These are phyloP conservation scores for Magnaporthiopsis incrustans DNA, from an alignment of 2,329 filamentous ascomycete species.

Conservation along the genomic window DNA sequence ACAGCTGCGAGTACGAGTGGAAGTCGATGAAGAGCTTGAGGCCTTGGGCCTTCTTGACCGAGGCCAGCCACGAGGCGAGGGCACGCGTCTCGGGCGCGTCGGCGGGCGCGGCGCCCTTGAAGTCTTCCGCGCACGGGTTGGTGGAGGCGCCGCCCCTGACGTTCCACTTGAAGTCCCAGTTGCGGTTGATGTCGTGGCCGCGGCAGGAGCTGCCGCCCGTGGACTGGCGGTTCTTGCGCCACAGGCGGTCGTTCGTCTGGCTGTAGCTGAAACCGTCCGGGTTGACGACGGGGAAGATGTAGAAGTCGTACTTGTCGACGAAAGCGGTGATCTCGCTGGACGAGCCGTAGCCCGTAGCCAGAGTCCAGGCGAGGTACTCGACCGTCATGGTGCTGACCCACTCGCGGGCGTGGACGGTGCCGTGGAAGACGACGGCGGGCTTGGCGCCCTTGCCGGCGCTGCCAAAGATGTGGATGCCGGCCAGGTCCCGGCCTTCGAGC, in stretches of 20 bases:
- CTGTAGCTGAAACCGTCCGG: constrained; percentile 54
- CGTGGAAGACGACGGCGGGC: constrained; percentile 46
- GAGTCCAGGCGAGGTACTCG: constrained; percentile 43
- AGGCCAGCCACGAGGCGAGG: constrained; percentile 29
- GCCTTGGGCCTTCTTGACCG: constrained; percentile 30
- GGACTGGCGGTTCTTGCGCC: constrained; percentile 52
- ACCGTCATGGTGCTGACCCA: constrained; percentile 50
- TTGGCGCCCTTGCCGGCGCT: constrained; percentile 32
- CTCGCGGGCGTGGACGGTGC: constrained; percentile 51
- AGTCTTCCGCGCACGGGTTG: constrained; percentile 35
- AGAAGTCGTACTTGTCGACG: constrained; percentile 58
- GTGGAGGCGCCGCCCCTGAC: constrained; percentile 34
- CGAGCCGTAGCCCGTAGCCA: constrained; percentile 37
- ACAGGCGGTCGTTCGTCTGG: constrained; percentile 47
- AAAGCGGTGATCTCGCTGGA: constrained; percentile 30
- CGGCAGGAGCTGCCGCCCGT: constrained; percentile 39
- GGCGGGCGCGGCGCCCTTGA: constrained; percentile 27
- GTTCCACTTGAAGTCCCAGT: constrained; percentile 36
- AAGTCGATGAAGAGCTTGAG: constrained; percentile 57
- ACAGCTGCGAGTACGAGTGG: constrained; percentile 55
- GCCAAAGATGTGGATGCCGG: constrained; percentile 51
- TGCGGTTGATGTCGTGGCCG: constrained; percentile 49
- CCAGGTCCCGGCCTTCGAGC: constrained; percentile 42
- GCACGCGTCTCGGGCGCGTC: constrained; percentile 43
- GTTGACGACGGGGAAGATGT: constrained; percentile 55